Base-by-base conservation (phyloP, 2,329 filamentous ascomycete species). In the Epichloe amarillans region DNA sequence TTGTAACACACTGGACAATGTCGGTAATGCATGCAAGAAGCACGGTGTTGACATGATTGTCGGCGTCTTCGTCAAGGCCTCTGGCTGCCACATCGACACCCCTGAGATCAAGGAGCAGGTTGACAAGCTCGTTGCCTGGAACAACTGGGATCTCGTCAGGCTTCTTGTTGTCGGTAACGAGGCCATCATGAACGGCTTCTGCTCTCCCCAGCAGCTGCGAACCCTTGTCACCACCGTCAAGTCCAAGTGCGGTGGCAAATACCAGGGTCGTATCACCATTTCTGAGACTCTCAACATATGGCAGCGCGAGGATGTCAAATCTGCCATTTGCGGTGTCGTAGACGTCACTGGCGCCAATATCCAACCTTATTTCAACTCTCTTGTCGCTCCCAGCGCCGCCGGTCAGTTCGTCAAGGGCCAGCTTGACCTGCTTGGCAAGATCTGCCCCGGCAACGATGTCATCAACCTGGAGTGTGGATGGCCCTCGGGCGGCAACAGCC, bases 401-500 rank as follows among this genome's bases (percentile, higher is more conserved):
- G 91, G 91, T 64, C 66, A 72, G 49, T 96, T 96, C 67, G 86
- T 90, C 60, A 70, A 75, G 57, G 64, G 74, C 60, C 83, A 95
- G 76, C 79, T 95, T 57, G 71, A 80, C 45, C 74, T 86, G 57
- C 82, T 95, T 55, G 71, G 80, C 64, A 65, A 67, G 44, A 72
- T 88, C 60, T 97, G 91, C 79, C 66, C 73, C 40, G 77, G 77
- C 64, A 86, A 86, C 74, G 71, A 79, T 38, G 83, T 83, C 58
- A 81, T 88, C 74, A 88, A 91, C 72, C 76, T 94, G 59, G 91
- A 97, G 82, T 86, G 85, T 52, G 91, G 91, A 62, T 97, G 90
- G 89, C 91, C 91, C 57, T 82, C 73, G 50, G 58, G 65, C 7
- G 90, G 90, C 64, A 60, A 67, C 33, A 68, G 79, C 71, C 91